phyloP scores from a whole-genome alignment of 441 rosid genomes.

The Hura crepitans region DNA sequence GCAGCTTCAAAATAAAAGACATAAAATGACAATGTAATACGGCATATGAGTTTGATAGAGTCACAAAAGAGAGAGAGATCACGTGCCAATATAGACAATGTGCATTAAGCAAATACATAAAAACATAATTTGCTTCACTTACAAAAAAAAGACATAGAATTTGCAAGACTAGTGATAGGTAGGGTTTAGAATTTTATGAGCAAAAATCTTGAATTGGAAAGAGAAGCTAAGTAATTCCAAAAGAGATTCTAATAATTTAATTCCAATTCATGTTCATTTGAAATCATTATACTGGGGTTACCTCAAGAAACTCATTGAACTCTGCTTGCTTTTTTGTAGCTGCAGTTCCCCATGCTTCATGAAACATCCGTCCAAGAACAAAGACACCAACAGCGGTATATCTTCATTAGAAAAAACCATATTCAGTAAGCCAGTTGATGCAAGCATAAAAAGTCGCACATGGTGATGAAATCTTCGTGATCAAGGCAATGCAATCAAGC shows the following conservation, averaged over 20 bases:
- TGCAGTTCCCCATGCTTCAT: constrained; percentile 85
- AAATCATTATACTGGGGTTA: constrained; percentile 26
- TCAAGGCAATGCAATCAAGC: constrained; percentile 11
- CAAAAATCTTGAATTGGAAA: not conserved
- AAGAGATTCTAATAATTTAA: constrained; percentile 16
- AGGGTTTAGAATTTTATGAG: not conserved
- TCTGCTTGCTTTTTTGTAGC: constrained; percentile 62
- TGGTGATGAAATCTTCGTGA: not conserved
- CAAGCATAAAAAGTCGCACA: not conserved
- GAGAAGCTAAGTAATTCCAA: not conserved
- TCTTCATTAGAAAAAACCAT: constrained; percentile 37
- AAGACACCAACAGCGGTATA: constrained; percentile 96
- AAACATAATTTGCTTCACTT: not conserved
- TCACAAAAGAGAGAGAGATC: not conserved
- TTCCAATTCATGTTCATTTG: constrained; percentile 11
- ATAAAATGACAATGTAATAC: not conserved
- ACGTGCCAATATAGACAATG: not conserved
- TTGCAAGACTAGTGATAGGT: not conserved
- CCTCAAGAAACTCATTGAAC: constrained; percentile 87
- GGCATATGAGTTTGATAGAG: not conserved
- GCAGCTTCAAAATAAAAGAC: not conserved
- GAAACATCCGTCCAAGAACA: constrained; percentile 85
- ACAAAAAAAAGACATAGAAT: not conserved
- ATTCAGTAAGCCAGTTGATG: constrained; percentile 15
- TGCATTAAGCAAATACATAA: constrained; percentile 2